Conservation (phyloP, 805 yeast genomes). For the Cyberlindnera misumaiensis region DNA sequence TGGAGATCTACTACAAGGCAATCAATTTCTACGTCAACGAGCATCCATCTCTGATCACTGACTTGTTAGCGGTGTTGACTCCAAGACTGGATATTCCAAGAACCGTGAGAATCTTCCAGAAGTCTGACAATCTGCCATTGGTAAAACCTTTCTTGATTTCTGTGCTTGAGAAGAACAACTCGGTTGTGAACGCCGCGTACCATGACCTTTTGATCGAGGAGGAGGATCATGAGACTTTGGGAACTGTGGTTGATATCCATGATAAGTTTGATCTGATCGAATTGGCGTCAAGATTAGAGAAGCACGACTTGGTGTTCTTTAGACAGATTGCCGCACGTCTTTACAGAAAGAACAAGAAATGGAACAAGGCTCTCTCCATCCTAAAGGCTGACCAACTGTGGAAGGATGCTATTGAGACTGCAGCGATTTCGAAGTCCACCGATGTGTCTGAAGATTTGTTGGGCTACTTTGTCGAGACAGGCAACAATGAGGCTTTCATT, state of each 20-base stretch:
- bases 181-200: conserved; percentile 90
- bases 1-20: conserved; percentile 96
- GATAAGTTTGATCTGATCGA: conserved; percentile 91
- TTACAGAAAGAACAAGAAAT: conserved; percentile 91
- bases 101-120: conserved; percentile 89
- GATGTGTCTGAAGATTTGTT: conserved; percentile 86
- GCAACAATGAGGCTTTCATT: conserved; percentile 90
- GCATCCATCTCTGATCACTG: conserved; percentile 87
- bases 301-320: conserved; percentile 85
- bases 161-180: conserved; percentile 83
- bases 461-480: conserved; percentile 91
- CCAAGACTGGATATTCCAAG: conserved; percentile 92
- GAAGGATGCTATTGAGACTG: conserved; percentile 92
- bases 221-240: conserved; percentile 87
- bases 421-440: conserved; percentile 68
- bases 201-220: conserved; percentile 95
- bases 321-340: conserved; percentile 93
- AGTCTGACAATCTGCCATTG: conserved; percentile 92
- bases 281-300: conserved; percentile 87
- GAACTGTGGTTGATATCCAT: conserved; percentile 79
- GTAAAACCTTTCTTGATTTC: conserved; percentile 92
- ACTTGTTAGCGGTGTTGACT: conserved; percentile 73
- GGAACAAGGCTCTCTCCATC: conserved; percentile 80
- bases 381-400: conserved; percentile 89
- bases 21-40: conserved; percentile 89